These are phyloP conservation scores for Fagopyrum homotropicum DNA, from an alignment of 148 eudicot genomes.

Conservation along the genomic window DNA sequence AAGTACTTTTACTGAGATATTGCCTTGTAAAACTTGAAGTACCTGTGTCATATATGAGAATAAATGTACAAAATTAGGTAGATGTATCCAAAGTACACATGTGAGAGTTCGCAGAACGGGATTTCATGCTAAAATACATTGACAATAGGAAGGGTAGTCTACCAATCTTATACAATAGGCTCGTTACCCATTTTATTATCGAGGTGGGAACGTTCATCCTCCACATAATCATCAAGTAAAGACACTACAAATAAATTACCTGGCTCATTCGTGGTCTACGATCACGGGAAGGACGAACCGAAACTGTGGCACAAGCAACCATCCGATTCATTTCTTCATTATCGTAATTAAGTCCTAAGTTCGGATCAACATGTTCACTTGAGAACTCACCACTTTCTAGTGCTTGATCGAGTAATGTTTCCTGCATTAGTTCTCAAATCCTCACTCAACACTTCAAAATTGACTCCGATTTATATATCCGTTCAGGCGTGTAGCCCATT, in stretches of 20 bases:
- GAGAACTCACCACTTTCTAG: neutral
- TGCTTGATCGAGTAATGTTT: neutral
- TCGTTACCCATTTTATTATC: too few relatives aligned
- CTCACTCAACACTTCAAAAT: too few relatives aligned
- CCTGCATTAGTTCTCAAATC: neutral
- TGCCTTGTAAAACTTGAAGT: neutral
- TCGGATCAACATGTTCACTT: neutral
- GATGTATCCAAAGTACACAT: neutral
- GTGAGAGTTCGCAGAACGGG: neutral
- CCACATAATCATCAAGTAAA: too few relatives aligned
- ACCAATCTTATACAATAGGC: too few relatives aligned
- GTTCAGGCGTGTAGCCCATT: too few relatives aligned
- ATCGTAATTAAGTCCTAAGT: neutral
- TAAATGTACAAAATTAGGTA: neutral
- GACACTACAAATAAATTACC: neutral
- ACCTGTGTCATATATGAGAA: neutral
- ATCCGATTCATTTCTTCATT: neutral
- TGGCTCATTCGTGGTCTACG: neutral
- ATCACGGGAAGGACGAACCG: neutral
- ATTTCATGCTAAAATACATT: too few relatives aligned
- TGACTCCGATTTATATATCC: neutral
- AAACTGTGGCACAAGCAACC: neutral
- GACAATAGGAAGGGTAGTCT: too few relatives aligned
- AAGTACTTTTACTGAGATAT: neutral
- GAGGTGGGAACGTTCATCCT: too few relatives aligned